These are phyloP conservation scores for Kodamaea kaohsiungensis DNA, from an alignment of 805 yeast genomes.

Conservation along the genomic window DNA sequence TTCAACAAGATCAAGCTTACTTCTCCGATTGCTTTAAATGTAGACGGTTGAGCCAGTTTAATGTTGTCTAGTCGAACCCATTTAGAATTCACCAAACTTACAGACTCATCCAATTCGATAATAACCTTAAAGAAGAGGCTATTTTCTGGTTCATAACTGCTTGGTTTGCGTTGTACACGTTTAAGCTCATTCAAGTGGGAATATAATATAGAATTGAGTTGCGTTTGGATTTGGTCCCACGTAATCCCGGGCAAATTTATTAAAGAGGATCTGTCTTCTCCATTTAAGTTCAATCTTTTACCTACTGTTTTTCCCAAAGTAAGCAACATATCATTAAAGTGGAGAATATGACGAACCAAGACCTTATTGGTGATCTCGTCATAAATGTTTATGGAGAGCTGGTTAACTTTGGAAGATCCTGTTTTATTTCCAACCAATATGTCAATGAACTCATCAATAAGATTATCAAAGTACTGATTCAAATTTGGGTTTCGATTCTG, in stretches of 20 bases:
- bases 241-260: constrained; percentile 26
- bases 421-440: constrained; percentile 6
- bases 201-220: constrained; percentile 30
- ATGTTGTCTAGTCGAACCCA: constrained; percentile 24
- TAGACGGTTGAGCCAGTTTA: background rate
- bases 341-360: constrained; percentile 40
- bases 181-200: constrained; percentile 35
- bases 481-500: constrained; percentile 50
- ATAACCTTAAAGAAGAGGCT: constrained; percentile 25
- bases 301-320: constrained; percentile 19
- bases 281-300: background rate
- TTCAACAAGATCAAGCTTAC: constrained; percentile 20
- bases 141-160: background rate
- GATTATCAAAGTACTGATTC: constrained; percentile 41
- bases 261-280: constrained; percentile 10
- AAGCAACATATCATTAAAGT: constrained; percentile 30
- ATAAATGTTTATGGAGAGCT: constrained; percentile 40
- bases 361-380: constrained; percentile 28
- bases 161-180: constrained; percentile 5
- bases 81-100: constrained; percentile 13
- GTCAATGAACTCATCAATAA: constrained; percentile 30
- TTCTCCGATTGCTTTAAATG: constrained; percentile 9
- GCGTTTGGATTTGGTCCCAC: constrained; percentile 36
- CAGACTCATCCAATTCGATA: constrained; percentile 21
- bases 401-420: constrained; percentile 21